A percentile compares a stretch with the other conserved stretches of the same genome.
Evolutionary conservation across 345 rosid species (phyloP).

Genomic region (Arabis hirsuta): DNA sequence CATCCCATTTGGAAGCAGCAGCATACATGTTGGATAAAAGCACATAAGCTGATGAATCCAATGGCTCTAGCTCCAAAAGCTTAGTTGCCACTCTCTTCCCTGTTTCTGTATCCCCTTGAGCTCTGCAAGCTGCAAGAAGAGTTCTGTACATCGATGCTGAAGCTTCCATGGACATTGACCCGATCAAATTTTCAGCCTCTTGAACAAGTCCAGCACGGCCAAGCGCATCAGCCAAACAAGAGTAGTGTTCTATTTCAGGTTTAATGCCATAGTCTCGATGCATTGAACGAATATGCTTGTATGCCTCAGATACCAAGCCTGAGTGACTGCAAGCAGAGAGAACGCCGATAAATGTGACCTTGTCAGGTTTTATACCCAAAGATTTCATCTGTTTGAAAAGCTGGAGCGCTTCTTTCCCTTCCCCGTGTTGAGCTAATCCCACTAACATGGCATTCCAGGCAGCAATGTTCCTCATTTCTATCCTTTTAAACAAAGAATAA

Average conservation of each 20-base stretch:
- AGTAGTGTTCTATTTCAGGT: conserved; percentile 64
- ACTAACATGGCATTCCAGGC: conserved; percentile 61
- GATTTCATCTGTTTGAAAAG: conserved; percentile 53
- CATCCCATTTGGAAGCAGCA: conserved; percentile 57
- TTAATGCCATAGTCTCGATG: conserved; percentile 50
- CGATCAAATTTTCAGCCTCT: conserved; percentile 58
- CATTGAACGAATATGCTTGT: conserved; percentile 52
- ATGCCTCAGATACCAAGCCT: conserved; percentile 57
- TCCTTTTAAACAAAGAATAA: conserved; percentile 50
- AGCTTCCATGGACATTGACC: conserved; percentile 58
- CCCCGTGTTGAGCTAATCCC: conserved; percentile 65
- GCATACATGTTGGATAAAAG: conserved; percentile 64
- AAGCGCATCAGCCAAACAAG: conserved; percentile 67
- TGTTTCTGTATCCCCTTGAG: conserved; percentile 53
- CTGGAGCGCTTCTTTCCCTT: conserved; percentile 57
- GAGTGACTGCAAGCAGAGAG: conserved; percentile 64
- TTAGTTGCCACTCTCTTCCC: conserved; percentile 54
- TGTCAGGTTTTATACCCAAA: conserved; percentile 50
- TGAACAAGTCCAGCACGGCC: conserved; percentile 60
- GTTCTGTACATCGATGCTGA: conserved; percentile 64
- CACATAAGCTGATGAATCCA: conserved; percentile 57
- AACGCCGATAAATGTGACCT: conserved; percentile 56
- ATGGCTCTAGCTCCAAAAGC: conserved; percentile 60
- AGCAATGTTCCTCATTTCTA: conserved; percentile 43
- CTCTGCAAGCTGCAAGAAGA: conserved; percentile 63